phyloP scores from a whole-genome alignment of 139 green algal genomes.

The Tetraselmis chui region DNA sequence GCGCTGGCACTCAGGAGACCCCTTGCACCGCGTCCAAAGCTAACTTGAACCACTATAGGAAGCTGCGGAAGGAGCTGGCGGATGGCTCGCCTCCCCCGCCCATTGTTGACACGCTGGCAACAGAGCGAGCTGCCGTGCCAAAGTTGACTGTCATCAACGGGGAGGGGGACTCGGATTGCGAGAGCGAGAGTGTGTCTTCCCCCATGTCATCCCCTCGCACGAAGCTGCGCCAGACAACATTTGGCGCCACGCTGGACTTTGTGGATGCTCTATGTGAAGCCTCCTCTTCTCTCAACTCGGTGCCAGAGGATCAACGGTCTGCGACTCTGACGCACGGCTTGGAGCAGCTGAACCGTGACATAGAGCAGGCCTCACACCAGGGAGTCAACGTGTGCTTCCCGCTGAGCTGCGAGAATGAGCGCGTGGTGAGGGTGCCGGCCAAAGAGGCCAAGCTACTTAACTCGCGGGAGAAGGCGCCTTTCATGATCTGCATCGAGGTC shows the following conservation, averaged over 20 bases:
- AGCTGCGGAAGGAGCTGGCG: slow-evolving; percentile 39
- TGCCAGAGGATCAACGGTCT: slow-evolving; percentile 40
- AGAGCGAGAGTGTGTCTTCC: slow-evolving; percentile 14
- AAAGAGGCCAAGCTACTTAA: slow-evolving; percentile 84
- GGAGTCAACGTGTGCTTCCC: slow-evolving; percentile 80
- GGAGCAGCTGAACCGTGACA: slow-evolving; percentile 57
- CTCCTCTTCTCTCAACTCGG: slow-evolving; percentile 58
- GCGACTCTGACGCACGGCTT: slow-evolving; percentile 31
- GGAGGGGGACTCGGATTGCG: slow-evolving; percentile 6
- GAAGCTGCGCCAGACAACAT: slow-evolving; percentile 65
- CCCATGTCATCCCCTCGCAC: slow-evolving; percentile 47
- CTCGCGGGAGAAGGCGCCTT: slow-evolving; percentile 79
- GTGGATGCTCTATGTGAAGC: slow-evolving; percentile 88
- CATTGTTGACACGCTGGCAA: not conserved
- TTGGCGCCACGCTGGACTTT: slow-evolving; percentile 92
- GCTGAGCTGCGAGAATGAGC: slow-evolving; percentile 58
- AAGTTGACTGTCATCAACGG: slow-evolving; percentile 11
- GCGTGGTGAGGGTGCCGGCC: slow-evolving; percentile 75
- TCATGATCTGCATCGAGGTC: slow-evolving; percentile 77
- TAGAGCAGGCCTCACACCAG: slow-evolving; percentile 45
- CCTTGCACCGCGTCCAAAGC: not conserved
- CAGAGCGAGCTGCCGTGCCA: not conserved
- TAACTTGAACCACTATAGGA: not conserved
- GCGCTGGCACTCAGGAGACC: not conserved
- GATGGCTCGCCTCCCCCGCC: too few species aligned